These are phyloP conservation scores for Yarrowia osloensis DNA, from an alignment of 805 yeast species.

Conservation along the genomic window DNA sequence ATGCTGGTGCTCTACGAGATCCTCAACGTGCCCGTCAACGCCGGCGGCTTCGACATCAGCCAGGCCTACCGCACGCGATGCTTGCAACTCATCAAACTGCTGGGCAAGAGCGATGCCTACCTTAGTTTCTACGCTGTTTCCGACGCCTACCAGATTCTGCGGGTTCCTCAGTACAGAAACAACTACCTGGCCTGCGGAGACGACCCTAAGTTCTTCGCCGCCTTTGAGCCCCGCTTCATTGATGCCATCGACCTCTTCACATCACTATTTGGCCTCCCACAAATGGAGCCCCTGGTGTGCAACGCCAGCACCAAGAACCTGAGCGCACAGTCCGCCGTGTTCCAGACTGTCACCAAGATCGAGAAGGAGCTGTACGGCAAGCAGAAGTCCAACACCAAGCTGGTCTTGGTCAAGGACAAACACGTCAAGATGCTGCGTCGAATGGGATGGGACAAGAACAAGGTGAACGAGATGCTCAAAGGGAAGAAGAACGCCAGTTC, in stretches of 20 bases:
- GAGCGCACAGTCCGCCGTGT: constrained; percentile 13
- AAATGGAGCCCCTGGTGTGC: constrained; percentile 22
- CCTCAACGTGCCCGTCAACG: constrained; percentile 21
- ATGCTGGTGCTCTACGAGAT: constrained; percentile 24
- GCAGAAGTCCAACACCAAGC: constrained; percentile 22
- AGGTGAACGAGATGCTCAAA: constrained; percentile 19
- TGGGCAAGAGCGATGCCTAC: constrained; percentile 26
- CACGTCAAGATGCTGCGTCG: constrained; percentile 20
- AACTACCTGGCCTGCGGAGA: constrained; percentile 23
- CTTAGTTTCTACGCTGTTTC: constrained; percentile 26
- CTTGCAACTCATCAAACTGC: constrained; percentile 25
- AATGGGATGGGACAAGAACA: constrained; percentile 28
- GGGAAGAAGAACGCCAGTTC: constrained; percentile 19
- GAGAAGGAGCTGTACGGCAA: constrained; percentile 15
- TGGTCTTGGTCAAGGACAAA: constrained; percentile 19
- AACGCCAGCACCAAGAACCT: constrained; percentile 20
- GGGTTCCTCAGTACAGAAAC: constrained; percentile 25
- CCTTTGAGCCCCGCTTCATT: constrained; percentile 13
- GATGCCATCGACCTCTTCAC: constrained; percentile 27
- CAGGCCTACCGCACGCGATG: constrained; percentile 28
- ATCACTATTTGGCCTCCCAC: constrained; percentile 23
- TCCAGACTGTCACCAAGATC: constrained; percentile 7
- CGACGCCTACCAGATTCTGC: constrained; percentile 27
- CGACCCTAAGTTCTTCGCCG: constrained; percentile 24
- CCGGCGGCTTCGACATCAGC: constrained; percentile 26